phyloP scores from a whole-genome alignment of 345 rosid species.

The Psidium friedrichsthalianum region DNA sequence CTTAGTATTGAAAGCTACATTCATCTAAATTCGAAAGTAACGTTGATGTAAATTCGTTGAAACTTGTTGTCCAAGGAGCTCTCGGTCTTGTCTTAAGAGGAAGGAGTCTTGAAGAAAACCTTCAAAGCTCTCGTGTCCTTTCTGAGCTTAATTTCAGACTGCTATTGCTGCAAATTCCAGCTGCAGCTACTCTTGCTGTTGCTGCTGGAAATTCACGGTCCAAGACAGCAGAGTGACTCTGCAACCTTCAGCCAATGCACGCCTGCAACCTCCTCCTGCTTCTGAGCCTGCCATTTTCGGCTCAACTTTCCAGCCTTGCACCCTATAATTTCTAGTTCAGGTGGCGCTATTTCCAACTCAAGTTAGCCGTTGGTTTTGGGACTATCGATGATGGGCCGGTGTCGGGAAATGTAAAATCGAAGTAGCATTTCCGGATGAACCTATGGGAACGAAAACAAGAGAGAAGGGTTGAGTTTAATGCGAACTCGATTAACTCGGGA shows the following conservation, averaged over 20 bases:
- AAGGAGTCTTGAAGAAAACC: background rate
- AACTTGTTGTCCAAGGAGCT: background rate
- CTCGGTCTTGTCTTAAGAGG: background rate
- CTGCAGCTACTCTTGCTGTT: background rate
- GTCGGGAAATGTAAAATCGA: too few relatives aligned
- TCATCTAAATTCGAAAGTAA: too few relatives aligned
- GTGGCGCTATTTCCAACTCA: background rate
- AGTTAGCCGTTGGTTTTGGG: too few relatives aligned
- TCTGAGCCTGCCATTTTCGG: background rate
- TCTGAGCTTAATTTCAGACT: background rate
- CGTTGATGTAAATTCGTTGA: background rate
- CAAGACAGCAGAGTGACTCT: too few relatives aligned
- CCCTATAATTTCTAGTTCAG: background rate
- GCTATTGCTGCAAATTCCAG: background rate
- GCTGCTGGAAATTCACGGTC: too few relatives aligned
- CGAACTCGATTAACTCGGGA: too few relatives aligned
- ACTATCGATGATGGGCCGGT: too few relatives aligned
- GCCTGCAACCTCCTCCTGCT: background rate
- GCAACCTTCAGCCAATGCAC: background rate
- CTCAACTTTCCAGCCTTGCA: background rate
- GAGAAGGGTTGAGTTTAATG: too few relatives aligned
- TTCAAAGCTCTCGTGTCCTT: background rate
- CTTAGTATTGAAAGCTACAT: too few relatives aligned
- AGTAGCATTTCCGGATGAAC: too few relatives aligned
- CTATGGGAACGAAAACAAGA: too few relatives aligned